Base-by-base conservation (phyloP, 306 rosid genomes). In the Astragalus membranaceus region DNA sequence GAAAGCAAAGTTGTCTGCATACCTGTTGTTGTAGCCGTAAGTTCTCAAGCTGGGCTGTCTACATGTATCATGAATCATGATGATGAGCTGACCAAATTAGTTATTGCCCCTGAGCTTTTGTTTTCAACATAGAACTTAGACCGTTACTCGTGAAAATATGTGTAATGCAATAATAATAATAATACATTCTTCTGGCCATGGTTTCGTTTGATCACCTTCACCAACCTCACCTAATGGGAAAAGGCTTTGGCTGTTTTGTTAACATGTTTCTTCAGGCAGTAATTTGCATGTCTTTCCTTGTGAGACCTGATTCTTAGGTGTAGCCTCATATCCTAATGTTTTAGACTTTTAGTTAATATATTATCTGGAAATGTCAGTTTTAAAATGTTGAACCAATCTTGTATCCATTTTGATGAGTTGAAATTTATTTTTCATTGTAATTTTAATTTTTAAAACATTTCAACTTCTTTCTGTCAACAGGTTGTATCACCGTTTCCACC, bases 401-500 rank as follows among this genome's bases (percentile, higher is more conserved):
- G 67, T 47, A 37, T 70, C 12, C 10, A 10, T 23, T 56, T 70
- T 43, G 56, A 36, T 60, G 32, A 5, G 4, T 30, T 37, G 36
- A 7, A 39, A 30, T 53, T 66, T 46, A 5, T 54, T 48, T 29
- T 16, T 3, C 14, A 5, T 0, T 57, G 23, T 61, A 12, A 64
- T 46, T 67, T 54, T 35, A 26, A 55, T 30, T 10, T 16, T 30
- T 10, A 46, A 70, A 47, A 10, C 17, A 42, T 46, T 52, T 37
- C 46, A 42, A 57, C 15, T 66, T 74, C 9, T 30, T 60, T 72
- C 33, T 69, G 42, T 13, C 37, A 15, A 56, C 61, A 87, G 93
- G 85, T 92, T 62, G 92, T 85, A 54, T 90, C 98, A 23, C 96
- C 96, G 50, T 88, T 86, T 46, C 98, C 96, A 3, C 98, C 96